Base-by-base conservation (phyloP, 2,329 filamentous ascomycete species). In the Raffaelea arxii region DNA sequence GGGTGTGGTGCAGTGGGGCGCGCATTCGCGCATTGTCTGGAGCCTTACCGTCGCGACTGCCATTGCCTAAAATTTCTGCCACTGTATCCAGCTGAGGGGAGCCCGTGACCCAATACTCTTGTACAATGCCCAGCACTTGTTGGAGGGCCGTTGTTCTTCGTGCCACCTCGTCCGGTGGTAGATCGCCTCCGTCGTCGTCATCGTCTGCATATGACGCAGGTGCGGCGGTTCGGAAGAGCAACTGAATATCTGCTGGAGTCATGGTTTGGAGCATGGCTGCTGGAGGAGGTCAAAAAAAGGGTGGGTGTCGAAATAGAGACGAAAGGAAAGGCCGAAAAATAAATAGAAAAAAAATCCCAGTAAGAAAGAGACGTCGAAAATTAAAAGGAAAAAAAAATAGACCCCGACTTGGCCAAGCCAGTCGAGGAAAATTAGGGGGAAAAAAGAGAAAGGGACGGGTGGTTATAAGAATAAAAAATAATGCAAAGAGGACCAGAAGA, bases 61-160 rank as follows among this genome's bases (percentile, higher is more conserved):
- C 72, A 53, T 80, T 70, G 1, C 70, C 77, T 0, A 80, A 56
- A 47, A 70, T 72, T 56, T 78, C 69, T 2, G 71, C 70, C 35
- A 75, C 61, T 2, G 55, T 46, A 45, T 73, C 70, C 16, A 80
- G 60, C 1, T 70, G 63, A 9, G 60, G 52, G 0, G 64, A 65
- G 1, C 61, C 59, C 6, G 68, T 54, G 27, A 63, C 58, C 61
- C 68, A 71, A 4, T 70, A 59, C 18, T 68, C 54, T 41, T 64
- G 60, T 16, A 68, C 66, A 3, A 57, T 56, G 7, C 54, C 55
- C 35, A 74, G 56, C 0, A 75, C 63, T 0, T 59, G 58, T 9
- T 58, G 56, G 16, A 77, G 53, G 18, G 49, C 43, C 21, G 46
- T 50, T 10, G 51, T 49, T 38, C 57, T 53, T 30, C 48, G 52